Conservation (phyloP, 1,284 basidiomycete species). For the Ustilago cynodontis region DNA sequence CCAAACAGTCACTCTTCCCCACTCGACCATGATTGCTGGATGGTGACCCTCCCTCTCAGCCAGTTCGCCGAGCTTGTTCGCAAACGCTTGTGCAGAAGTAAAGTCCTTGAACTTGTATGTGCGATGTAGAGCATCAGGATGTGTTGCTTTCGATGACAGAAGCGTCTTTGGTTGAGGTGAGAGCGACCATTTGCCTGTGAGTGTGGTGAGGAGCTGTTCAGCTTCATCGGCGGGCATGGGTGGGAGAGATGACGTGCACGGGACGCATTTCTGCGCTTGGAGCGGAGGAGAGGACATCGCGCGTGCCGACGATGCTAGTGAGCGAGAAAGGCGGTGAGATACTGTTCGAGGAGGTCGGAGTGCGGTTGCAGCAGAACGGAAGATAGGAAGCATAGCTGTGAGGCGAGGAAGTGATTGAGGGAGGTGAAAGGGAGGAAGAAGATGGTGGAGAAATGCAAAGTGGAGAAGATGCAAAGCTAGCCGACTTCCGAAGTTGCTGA, state of each 20-base stretch:
- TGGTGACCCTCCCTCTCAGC: slow-evolving; percentile 65
- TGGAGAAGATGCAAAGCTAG: not conserved
- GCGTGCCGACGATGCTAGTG: not conserved
- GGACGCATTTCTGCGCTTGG: slow-evolving; percentile 34
- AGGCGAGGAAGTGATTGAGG: not conserved
- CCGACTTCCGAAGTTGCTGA: slow-evolving; percentile 2
- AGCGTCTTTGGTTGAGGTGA: slow-evolving; percentile 50
- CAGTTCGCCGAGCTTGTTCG: slow-evolving; percentile 47
- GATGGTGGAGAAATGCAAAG: not conserved
- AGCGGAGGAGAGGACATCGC: slow-evolving; percentile 28
- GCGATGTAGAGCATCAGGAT: slow-evolving; percentile 53
- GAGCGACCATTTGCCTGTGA: slow-evolving; percentile 53
- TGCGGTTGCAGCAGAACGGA: not conserved
- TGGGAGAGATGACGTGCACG: slow-evolving; percentile 30
- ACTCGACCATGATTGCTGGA: slow-evolving; percentile 65
- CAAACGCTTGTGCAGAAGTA: slow-evolving; percentile 54
- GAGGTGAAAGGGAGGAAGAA: not conserved
- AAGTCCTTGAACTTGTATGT: slow-evolving; percentile 65
- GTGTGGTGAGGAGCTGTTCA: slow-evolving; percentile 24
- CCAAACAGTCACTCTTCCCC: slow-evolving; percentile 65
- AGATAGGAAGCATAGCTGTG: slow-evolving; percentile 16
- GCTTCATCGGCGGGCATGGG: slow-evolving; percentile 33
- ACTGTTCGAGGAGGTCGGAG: not conserved
- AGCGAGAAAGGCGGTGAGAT: not conserved
- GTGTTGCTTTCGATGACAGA: slow-evolving; percentile 15